Evolutionary conservation across 345 rosid genomes (phyloP), one percentile per base, ranked within the genome.

Genomic region (Theobroma cacao): DNA sequence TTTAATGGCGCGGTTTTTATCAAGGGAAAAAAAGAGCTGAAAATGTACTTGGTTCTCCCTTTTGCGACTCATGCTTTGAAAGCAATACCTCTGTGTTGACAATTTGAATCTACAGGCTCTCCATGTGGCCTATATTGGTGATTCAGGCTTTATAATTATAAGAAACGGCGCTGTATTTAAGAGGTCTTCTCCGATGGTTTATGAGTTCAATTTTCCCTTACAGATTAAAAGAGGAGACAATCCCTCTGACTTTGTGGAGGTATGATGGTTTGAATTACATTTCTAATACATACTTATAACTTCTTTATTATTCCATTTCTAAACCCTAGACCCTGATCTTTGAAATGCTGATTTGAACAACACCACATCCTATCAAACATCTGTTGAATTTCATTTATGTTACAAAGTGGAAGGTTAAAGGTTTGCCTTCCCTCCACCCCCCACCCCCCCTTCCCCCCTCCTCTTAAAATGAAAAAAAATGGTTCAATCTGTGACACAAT

Each of bases 91-190:
- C 59, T 63, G 22, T 33, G 17, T 22, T 55, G 56, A 11, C 18
- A 4, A 66, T 78, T 41, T 65, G 17, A 48, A 62, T 79, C 74
- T 38, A 68, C 90, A 94, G 97, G 90, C 78, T 83, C 88, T 92
- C 71, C 87, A 77, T 79, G 87, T 90, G 78, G 97, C 92, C 66
- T 88, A 85, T 85, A 84, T 91, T 24, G 95, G 98, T 81, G 92
- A 94, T 83, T 87, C 98, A 0, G 93, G 93, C 81, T 89, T 92
- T 86, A 74, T 92, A 47, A 71, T 94, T 76, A 75, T 94, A 61
- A 90, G 98, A 81, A 79, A 87, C 45, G 88, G 89, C 11, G 47
- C 68, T 77, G 74, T 91, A 65, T 76, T 84, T 45, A 83, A 84
- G 75, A 91, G 84, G 55, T 92, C 98, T 26, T 82, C 86, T 81